Base-by-base conservation (phyloP, 2,329 filamentous ascomycete genomes). In the Teratosphaeria viscida region DNA sequence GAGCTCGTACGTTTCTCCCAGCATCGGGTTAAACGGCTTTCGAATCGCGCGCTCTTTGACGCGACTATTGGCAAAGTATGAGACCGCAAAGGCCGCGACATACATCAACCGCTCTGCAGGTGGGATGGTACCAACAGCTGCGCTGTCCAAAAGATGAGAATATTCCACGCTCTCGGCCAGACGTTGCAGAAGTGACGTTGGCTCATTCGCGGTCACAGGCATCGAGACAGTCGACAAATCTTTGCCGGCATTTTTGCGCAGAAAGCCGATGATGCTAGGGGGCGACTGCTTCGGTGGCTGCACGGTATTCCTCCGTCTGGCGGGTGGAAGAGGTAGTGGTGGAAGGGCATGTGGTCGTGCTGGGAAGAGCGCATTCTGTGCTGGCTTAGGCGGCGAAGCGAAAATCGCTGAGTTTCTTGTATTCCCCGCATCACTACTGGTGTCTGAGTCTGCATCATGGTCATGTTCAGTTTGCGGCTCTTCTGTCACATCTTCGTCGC, bases 201-300 rank as follows among this genome's bases (percentile, higher is more conserved):
- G 94, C 72, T 99, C 94, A 73, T 99, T 99, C 27, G 92, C 87
- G 4, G 92, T 95, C 0, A 96, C 94, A 0, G 94, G 94, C 92
- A 97, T 97, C 55, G 90, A 92, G 65, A 99, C 95, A 2, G 91
- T 95, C 61, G 90, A 96, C 55, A 99, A 79, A 74, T 99, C 94
- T 74, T 99, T 99, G 70, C 94, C 94, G 10, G 97, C 94, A 67
- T 99, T 99, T 75, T 97, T 99, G 66, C 94, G 86, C 35, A 97
- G 81, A 72, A 97, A 96, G 0, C 90, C 89, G 65, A 99, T 96
- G 57, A 99, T 78, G 72, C 90, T 96, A 0, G 94, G 94, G 0
- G 94, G 94, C 60, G 85, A 78, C 14, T 91, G 85, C 32, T 86
- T 90, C 6, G 92, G 85, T 1, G 88, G 79, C 2, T 85, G 81